phyloP scores from a whole-genome alignment of 192 early-diverging fungal genomes.

The Gonapodya prolifera region DNA sequence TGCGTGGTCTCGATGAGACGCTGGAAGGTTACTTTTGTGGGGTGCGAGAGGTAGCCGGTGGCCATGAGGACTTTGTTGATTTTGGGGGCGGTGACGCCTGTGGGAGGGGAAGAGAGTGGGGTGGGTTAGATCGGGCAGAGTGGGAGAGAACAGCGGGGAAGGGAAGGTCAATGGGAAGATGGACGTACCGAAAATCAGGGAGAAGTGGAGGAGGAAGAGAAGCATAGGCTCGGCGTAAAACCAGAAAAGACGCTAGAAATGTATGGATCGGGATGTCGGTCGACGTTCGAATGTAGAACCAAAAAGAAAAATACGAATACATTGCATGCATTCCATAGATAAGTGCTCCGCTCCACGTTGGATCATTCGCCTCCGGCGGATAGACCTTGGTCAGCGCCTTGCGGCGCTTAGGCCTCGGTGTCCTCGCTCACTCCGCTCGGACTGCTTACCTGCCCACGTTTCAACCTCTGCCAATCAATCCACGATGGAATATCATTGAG shows the following conservation, averaged over 20 bases:
- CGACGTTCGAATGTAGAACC: too few relatives aligned
- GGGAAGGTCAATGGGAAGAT: too few relatives aligned
- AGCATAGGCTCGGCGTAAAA: neutral
- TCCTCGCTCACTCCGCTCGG: neutral
- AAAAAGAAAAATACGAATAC: too few relatives aligned
- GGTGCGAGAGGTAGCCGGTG: neutral
- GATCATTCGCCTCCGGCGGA: too few relatives aligned
- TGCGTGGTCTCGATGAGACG: neutral
- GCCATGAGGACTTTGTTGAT: neutral
- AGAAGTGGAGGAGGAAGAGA: constrained; percentile 1
- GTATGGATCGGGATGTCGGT: too few relatives aligned
- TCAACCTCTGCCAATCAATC: neutral
- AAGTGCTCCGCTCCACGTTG: too few relatives aligned
- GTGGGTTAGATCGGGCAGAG: too few relatives aligned
- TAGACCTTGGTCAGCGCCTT: too few relatives aligned
- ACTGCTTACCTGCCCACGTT: neutral
- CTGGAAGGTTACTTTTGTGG: neutral
- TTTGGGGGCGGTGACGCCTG: neutral
- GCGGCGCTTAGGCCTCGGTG: neutral
- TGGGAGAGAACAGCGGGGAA: too few relatives aligned
- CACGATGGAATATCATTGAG: neutral
- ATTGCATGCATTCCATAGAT: too few relatives aligned
- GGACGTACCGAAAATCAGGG: neutral
- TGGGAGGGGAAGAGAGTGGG: too few relatives aligned
- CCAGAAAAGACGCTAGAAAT: neutral